Percentiles rank a stretch among this genome's conserved stretches.
Conservation (phyloP, 768 basidiomycete species). For the Naganishia kalamii region DNA sequence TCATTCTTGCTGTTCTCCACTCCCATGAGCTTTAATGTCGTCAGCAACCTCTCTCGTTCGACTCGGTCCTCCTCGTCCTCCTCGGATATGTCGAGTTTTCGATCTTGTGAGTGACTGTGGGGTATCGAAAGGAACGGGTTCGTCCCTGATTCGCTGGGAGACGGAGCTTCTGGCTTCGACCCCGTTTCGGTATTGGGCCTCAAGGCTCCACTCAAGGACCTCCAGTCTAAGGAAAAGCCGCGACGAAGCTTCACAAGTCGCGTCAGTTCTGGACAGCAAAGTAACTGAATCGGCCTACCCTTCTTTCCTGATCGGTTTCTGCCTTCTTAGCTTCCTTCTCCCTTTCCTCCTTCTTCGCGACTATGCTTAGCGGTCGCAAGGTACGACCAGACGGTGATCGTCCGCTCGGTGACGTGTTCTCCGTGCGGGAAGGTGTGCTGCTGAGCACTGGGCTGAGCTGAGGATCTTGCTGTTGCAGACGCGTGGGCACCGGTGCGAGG, state of each 20-base stretch:
- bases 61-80: constrained; percentile 89
- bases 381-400: constrained; percentile 2
- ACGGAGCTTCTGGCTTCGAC: constrained; percentile 25
- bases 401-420: not conserved
- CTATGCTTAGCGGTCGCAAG: constrained; percentile 41
- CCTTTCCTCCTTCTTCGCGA: constrained; percentile 23
- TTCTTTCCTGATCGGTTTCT: constrained; percentile 32
- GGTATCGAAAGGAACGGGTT: constrained; percentile 17
- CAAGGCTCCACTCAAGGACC: constrained; percentile 30
- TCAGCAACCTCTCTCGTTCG: constrained; percentile 78
- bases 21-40: constrained; percentile 91
- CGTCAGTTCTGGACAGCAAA: not conserved
- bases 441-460: not conserved
- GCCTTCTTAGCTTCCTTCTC: constrained; percentile 20
- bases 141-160: not conserved
- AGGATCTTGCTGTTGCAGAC: not conserved
- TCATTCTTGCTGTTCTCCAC: constrained; percentile 49
- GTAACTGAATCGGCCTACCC: too few species aligned
- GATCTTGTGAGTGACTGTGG: constrained; percentile 52
- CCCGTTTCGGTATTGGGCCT: constrained; percentile 17
- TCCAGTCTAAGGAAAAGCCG: constrained; percentile 43
- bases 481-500: too few species aligned
- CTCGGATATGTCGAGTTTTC: constrained; percentile 60
- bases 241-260: constrained; percentile 30
- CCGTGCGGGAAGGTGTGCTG: not conserved